A percentile compares a stretch with the other conserved stretches of the same genome.
Conservation (phyloP, 2,329 filamentous ascomycete genomes). For the Domatiomyces globalis region DNA sequence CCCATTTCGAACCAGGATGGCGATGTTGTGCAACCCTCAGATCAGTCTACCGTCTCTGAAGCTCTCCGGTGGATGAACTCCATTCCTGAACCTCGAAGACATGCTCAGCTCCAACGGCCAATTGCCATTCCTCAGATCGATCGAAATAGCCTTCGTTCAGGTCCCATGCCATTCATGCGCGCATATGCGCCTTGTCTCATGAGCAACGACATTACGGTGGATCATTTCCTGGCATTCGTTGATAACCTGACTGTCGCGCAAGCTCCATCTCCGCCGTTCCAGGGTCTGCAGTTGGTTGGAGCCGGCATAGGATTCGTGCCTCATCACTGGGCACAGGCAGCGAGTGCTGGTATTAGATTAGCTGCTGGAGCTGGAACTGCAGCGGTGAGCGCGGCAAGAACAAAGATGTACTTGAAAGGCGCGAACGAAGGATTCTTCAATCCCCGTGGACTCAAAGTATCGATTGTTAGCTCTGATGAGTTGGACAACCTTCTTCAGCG, state of each 20-base stretch:
- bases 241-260: constrained; percentile 8
- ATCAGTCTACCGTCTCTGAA: neutral
- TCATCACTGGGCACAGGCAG: constrained; percentile 4
- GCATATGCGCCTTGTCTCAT: constrained; percentile 6
- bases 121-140: constrained; percentile 9
- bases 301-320: constrained; percentile 8
- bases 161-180: constrained; percentile 6
- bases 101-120: constrained; percentile 2
- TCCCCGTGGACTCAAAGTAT: constrained; percentile 2
- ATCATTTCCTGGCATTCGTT: constrained; percentile 10
- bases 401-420: constrained; percentile 1
- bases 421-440: constrained; percentile 3
- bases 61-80: constrained; percentile 1
- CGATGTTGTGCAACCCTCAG: too few relatives aligned
- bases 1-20: too few relatives aligned
- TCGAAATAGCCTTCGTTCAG: neutral
- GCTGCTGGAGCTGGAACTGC: constrained; percentile 1
- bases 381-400: neutral
- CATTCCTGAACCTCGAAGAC: neutral
- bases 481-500: neutral
- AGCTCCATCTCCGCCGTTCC: constrained; percentile 6
- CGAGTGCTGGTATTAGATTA: constrained; percentile 2
- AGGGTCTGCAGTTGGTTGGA: constrained; percentile 3
- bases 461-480: neutral
- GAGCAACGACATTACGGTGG: constrained; percentile 3